phyloP scores from a whole-genome alignment of 139 green algal species.

The Coelastrella sp. region DNA sequence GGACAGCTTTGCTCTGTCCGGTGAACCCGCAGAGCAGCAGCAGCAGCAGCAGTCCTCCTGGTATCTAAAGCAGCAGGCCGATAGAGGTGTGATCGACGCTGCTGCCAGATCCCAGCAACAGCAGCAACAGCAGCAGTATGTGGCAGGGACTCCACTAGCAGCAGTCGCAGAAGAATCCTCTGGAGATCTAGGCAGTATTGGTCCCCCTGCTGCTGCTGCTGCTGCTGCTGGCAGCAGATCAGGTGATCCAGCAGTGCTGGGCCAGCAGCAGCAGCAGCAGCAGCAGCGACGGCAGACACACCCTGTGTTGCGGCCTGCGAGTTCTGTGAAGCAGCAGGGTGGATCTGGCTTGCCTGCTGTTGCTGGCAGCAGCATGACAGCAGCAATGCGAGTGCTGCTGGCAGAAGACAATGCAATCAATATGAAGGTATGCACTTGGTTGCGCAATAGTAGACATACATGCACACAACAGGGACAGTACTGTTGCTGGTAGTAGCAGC shows the following conservation, averaged over 20 bases:
- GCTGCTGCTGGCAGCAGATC: neutral
- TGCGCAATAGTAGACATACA: no score
- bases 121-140: neutral
- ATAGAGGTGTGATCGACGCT: no score
- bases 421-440: slow-evolving; percentile 74
- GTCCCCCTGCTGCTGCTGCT: neutral
- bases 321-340: neutral
- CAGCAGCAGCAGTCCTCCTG: neutral
- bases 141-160: neutral
- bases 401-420: slow-evolving; percentile 91
- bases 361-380: neutral
- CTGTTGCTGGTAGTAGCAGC: no score
- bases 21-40: no score
- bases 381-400: slow-evolving; percentile 73
- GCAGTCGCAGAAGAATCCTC: neutral
- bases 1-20: no score
- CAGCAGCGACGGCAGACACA: neutral
- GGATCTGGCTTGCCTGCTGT: neutral
- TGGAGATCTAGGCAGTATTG: neutral
- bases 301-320: slow-evolving; percentile 1
- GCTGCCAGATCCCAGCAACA: no score
- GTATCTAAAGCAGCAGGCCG: no score
- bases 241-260: neutral
- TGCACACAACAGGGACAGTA: no score
- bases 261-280: slow-evolving; percentile 43